phyloP scores from a whole-genome alignment of 306 rosid genomes.

The Prunus campanulata region DNA sequence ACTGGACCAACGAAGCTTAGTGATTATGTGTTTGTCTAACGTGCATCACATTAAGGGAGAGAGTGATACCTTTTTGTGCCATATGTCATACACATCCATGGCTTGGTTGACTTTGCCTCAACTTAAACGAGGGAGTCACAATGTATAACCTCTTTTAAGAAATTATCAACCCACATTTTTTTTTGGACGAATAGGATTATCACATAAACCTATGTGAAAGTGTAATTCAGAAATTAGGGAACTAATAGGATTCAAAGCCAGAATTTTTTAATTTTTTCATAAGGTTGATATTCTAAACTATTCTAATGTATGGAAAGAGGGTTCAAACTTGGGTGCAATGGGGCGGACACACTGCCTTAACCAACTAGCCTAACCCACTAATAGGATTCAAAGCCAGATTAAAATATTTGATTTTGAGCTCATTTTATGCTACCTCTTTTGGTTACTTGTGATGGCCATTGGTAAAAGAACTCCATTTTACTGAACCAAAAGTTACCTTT shows the following conservation, averaged over 20 bases:
- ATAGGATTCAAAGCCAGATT: neutral
- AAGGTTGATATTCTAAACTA: no score
- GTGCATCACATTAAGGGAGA: neutral
- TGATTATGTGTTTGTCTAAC: conserved; percentile 2
- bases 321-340: no score
- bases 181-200: no score
- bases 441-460: neutral
- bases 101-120: neutral
- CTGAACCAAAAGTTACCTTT: neutral
- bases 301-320: no score
- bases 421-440: neutral
- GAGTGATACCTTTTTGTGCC: neutral
- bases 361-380: neutral
- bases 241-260: neutral
- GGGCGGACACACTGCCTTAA: no score
- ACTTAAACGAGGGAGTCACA: neutral
- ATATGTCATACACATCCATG: neutral
- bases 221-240: neutral
- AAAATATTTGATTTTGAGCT: neutral
- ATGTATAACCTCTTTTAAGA: neutral
- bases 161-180: neutral
- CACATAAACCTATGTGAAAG: neutral
- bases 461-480: no score
- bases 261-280: no score
- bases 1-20: no score